phyloP scores from a whole-genome alignment of 2,329 filamentous ascomycete genomes.

The Akanthomyces lecanii region DNA sequence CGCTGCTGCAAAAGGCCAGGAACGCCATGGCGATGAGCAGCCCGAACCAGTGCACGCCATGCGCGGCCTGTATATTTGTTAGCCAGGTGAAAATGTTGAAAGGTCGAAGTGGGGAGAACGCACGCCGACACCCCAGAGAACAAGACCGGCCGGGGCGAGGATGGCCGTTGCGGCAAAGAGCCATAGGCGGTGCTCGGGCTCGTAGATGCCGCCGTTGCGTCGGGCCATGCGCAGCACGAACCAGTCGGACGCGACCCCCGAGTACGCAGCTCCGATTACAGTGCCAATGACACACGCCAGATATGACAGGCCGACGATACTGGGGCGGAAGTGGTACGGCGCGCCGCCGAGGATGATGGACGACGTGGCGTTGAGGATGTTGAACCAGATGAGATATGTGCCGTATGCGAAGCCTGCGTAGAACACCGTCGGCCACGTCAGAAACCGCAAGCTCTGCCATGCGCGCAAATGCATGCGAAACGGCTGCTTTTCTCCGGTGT shows the following conservation, averaged over 20 bases:
- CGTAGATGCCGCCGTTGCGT: conserved; percentile 37
- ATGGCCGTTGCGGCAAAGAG: conserved; percentile 30
- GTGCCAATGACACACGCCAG: conserved; percentile 34
- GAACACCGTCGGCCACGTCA: conserved; percentile 40
- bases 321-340: conserved; percentile 37
- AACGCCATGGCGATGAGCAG: conserved; percentile 38
- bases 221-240: conserved; percentile 36
- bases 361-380: conserved; percentile 40
- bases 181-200: conserved; percentile 41
- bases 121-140: conserved; percentile 33
- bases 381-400: conserved; percentile 40
- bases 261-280: conserved; percentile 25
- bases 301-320: conserved; percentile 37
- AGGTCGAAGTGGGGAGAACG: background rate
- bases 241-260: conserved; percentile 35
- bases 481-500: conserved; percentile 26
- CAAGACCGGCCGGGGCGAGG: conserved; percentile 26
- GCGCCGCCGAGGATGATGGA: conserved; percentile 36
- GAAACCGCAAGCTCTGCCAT: conserved; percentile 33
- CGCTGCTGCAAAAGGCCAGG: conserved; percentile 31
- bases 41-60: conserved; percentile 39
- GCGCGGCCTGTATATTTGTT: conserved; percentile 24
- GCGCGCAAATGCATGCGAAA: conserved; percentile 36
- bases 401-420: conserved; percentile 41
- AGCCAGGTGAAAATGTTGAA: background rate